Evolutionary conservation across 1,284 basidiomycete species (phyloP).

Genomic region (Spongispora temasekensis): DNA sequence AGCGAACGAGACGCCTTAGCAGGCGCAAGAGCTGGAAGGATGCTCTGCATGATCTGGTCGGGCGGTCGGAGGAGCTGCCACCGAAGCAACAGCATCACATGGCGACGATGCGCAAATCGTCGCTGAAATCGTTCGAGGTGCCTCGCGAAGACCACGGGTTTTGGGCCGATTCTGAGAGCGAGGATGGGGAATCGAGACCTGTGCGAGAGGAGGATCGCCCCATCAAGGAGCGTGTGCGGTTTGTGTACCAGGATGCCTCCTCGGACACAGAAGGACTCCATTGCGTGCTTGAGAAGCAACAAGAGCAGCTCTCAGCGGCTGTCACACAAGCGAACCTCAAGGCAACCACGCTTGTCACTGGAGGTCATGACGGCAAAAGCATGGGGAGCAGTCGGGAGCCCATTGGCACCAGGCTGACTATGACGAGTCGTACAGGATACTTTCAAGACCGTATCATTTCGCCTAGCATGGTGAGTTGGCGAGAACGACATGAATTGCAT

Average conservation of each 20-base stretch:
- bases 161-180: constrained; percentile 55
- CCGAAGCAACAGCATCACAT: constrained; percentile 12
- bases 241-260: constrained; percentile 41
- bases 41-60: constrained; percentile 47
- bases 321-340: constrained; percentile 50
- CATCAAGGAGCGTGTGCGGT: constrained; percentile 62
- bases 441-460: constrained; percentile 92
- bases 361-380: constrained; percentile 29
- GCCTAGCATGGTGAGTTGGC: constrained; percentile 79
- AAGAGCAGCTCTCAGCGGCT: constrained; percentile 50
- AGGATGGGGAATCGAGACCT: constrained; percentile 47
- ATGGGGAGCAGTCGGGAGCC: constrained; percentile 46
- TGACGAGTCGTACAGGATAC: constrained; percentile 94
- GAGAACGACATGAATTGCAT: neutral
- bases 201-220: constrained; percentile 62
- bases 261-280: constrained; percentile 20
- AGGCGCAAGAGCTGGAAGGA: constrained; percentile 61
- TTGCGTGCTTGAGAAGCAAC: constrained; percentile 47
- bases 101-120: constrained; percentile 32
- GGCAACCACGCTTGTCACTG: constrained; percentile 37
- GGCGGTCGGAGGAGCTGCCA: constrained; percentile 27
- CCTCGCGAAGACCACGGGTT: constrained; percentile 42
- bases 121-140: constrained; percentile 27
- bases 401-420: constrained; percentile 86
- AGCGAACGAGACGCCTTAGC: constrained; percentile 44